Evolutionary conservation across 2,329 filamentous ascomycete species (phyloP), one percentile per base, ranked within the genome.

Genomic region (Trichoderma guizhouense): DNA sequence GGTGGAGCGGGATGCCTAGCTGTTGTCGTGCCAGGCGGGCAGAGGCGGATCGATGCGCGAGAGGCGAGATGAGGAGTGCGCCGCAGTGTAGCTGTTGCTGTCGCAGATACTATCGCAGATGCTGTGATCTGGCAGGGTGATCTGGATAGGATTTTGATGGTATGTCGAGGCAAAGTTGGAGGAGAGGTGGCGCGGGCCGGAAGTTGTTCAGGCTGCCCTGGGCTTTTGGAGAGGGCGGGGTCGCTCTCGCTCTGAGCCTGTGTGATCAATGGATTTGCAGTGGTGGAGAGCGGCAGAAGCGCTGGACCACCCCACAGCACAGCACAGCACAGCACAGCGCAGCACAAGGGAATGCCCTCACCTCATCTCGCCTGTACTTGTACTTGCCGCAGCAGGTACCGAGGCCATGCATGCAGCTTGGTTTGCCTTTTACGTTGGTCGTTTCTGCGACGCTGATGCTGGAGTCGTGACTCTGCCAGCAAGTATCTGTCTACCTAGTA

Each of bases 151-250:
- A n/a, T 39, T 43, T n/a, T n/a, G 39, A 65, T 55, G 24, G 26
- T 71, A 51, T 64, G 39, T 58, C 55, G 55, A 71, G 63, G 63
- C 55, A 65, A 57, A 55, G 65, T 51, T 64, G 63, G 43, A 60
- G 55, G 39, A 62, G 39, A 39, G 61, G 69, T 51, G 68, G 68
- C 68, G 68, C 69, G 43, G 53, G 69, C 55, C 53, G 57, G 71
- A 68, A 69, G 71, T 61, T 63, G 63, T 72, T 72, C 71, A 72
- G 71, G 71, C 70, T 72, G 70, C 64, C 69, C 69, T 60, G 61
- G 69, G 64, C 57, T 51, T 60, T 67, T 64, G 64, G 26, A 55
- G 53, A 72, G 64, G 51, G 55, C 63, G 64, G 64, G 57, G 70
- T 72, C 39, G 21, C 55, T 32, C 21, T 72, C 39, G 21, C 55